Conservation (phyloP, 108 stramenopile species). For the Pseudonitzschia pungens region DNA sequence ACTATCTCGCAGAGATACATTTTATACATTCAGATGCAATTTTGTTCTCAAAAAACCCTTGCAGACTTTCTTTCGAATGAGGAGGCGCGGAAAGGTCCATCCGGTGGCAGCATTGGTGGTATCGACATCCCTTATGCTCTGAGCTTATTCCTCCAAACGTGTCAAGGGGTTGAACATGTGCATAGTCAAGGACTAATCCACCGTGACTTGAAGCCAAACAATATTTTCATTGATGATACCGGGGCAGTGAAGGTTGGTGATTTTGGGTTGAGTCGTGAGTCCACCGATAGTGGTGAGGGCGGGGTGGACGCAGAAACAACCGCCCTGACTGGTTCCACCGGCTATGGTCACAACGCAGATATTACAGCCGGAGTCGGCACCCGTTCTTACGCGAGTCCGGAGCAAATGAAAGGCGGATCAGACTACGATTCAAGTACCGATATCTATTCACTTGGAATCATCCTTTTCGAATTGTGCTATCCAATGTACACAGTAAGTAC, state of each 20-base stretch:
- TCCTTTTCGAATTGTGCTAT: conserved; percentile 94
- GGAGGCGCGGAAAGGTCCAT: conserved; percentile 53
- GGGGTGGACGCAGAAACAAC: conserved; percentile 18
- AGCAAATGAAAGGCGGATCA: conserved; percentile 85
- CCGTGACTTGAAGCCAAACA: conserved; percentile 92
- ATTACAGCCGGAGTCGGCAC: conserved; percentile 95
- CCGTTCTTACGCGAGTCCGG: conserved; percentile 89
- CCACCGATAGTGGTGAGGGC: conserved; percentile 29
- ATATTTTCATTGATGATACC: conserved; percentile 80
- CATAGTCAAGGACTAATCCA: conserved; percentile 92
- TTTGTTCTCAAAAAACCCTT: conserved; percentile 88
- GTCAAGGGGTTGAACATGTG: conserved; percentile 90
- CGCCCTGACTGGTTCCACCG: conserved; percentile 10
- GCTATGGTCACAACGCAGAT: conserved; percentile 27
- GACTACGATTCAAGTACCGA: conserved; percentile 94
- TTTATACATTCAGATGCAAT: conserved; percentile 98
- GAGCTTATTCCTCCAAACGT: conserved; percentile 84
- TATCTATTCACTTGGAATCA: conserved; percentile 91
- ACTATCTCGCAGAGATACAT: conserved; percentile 42
- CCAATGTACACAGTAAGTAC: conserved; percentile 79
- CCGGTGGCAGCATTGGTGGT: conserved; percentile 6
- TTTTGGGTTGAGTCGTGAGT: conserved; percentile 83
- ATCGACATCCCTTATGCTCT: conserved; percentile 80
- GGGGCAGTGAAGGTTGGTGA: conserved; percentile 86
- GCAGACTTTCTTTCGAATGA: conserved; percentile 71